A percentile compares a stretch with the other conserved stretches of the same genome.
Conservation (phyloP, 768 basidiomycete genomes). For the Suillus luteus region DNA sequence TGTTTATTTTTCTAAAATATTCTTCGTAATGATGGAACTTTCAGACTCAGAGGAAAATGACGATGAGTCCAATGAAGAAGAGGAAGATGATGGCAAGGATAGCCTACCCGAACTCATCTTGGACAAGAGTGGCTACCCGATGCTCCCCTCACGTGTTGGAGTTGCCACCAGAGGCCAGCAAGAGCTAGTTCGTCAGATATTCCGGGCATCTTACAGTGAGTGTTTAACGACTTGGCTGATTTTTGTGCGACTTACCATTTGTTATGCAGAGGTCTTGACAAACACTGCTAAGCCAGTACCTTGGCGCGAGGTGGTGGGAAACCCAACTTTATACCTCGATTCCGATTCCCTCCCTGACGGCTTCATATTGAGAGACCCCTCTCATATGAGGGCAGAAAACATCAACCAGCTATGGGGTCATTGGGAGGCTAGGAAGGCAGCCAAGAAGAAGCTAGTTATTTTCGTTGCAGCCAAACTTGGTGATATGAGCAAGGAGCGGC, state of each 20-base stretch:
- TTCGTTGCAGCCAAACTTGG: neutral
- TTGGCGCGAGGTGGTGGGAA: neutral
- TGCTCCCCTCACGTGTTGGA: neutral
- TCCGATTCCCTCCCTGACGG: neutral
- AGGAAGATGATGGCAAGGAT: neutral
- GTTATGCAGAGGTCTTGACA: neutral
- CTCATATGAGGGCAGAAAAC: conserved; percentile 1
- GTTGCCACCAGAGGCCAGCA: neutral
- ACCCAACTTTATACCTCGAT: neutral
- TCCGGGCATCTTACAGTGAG: neutral
- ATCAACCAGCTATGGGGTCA: neutral
- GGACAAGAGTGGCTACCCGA: neutral
- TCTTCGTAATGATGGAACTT: neutral
- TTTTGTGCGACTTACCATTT: neutral
- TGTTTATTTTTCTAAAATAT: neutral
- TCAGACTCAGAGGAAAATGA: neutral
- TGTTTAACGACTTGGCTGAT: too few species aligned
- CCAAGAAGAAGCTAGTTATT: neutral
- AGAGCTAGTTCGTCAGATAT: neutral
- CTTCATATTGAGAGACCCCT: neutral
- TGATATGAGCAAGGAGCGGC: neutral
- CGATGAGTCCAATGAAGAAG: neutral
- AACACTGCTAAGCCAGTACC: neutral
- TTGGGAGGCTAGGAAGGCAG: neutral
- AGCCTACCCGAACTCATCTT: neutral